Base-by-base conservation (phyloP, 495 filamentous ascomycete species). In the Tuber brumale region DNA sequence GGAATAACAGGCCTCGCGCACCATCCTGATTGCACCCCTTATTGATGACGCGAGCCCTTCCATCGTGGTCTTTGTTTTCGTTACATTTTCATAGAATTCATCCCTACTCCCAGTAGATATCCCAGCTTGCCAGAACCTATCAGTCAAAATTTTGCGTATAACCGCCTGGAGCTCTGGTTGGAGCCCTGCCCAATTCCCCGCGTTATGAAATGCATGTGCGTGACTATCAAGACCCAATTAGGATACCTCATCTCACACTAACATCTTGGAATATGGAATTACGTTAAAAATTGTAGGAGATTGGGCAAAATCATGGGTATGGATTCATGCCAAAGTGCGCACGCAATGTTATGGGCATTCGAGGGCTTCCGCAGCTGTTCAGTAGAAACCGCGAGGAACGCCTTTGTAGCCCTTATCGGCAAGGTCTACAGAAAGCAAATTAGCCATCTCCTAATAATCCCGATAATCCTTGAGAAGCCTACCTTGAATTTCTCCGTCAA, bases 91-190 rank as follows among this genome's bases (percentile, higher is more conserved):
- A 84, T 97, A 98, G 82, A 99, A 99, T 46, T 97, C 94, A 72
- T 98, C 95, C 80, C 94, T 92, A 79, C 92, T 97, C 41, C 97
- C 95, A 77, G 88, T 92, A 0, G 95, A 97, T 61, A 99, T 99
- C 23, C 95, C 95, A 23, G 95, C 92, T 88, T 99, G 95, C 95
- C 95, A 99, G 82, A 99, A 98, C 39, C 95, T 91, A 85, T 99
- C 95, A 2, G 94, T 97, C 27, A 99, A 85, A 70, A 97, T 93
- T 9, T 92, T 90, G 45, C 89, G 89, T 43, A 97, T 91, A 23
- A 97, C 89, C 18, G 86, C 85, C 75, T 88, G 90, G 88, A 95
- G 91, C 61, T 97, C 93, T 48, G 86, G 85, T 18, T 94, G 90
- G n/a, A 97, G 85, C 66, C 89, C 87, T 35, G 86, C 87, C 95